A percentile compares a stretch with the other conserved stretches of the same genome.
Conservation (phyloP, 2,329 filamentous ascomycete genomes). For the Colletotrichum musicola region DNA sequence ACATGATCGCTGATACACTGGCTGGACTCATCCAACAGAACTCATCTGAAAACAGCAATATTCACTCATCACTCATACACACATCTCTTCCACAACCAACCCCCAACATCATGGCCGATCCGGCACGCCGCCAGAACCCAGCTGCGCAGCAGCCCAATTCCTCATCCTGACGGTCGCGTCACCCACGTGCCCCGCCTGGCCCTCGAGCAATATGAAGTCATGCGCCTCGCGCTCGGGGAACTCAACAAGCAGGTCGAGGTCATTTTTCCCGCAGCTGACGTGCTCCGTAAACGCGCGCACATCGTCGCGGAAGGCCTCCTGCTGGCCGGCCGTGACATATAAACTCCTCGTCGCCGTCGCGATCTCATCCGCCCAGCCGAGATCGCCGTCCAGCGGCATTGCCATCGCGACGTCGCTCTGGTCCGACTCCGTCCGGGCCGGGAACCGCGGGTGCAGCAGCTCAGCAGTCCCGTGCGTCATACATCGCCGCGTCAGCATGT, state of each 20-base stretch:
- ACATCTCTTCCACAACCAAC: not conserved
- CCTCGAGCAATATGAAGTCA: slow-evolving; percentile 50
- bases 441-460: slow-evolving; percentile 21
- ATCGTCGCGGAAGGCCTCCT: slow-evolving; percentile 49
- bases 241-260: slow-evolving; percentile 47
- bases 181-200: slow-evolving; percentile 41
- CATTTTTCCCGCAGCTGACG: slow-evolving; percentile 38
- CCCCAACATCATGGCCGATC: not conserved
- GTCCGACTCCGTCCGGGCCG: slow-evolving; percentile 36
- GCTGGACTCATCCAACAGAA: too few species aligned
- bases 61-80: too few species aligned
- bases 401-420: slow-evolving; percentile 44
- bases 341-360: slow-evolving; percentile 41
- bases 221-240: slow-evolving; percentile 48
- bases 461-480: slow-evolving; percentile 11
- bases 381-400: slow-evolving; percentile 46
- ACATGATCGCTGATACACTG: too few species aligned
- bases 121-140: not conserved
- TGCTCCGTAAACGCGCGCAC: slow-evolving; percentile 43
- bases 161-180: slow-evolving; percentile 48
- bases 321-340: slow-evolving; percentile 50
- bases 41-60: too few species aligned
- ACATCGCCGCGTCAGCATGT: slow-evolving; percentile 48
- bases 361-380: slow-evolving; percentile 46
- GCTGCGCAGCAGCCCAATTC: slow-evolving; percentile 43